These are phyloP conservation scores for Graphiopsis chlorocephala DNA, from an alignment of 2,329 filamentous ascomycete species.

Conservation along the genomic window DNA sequence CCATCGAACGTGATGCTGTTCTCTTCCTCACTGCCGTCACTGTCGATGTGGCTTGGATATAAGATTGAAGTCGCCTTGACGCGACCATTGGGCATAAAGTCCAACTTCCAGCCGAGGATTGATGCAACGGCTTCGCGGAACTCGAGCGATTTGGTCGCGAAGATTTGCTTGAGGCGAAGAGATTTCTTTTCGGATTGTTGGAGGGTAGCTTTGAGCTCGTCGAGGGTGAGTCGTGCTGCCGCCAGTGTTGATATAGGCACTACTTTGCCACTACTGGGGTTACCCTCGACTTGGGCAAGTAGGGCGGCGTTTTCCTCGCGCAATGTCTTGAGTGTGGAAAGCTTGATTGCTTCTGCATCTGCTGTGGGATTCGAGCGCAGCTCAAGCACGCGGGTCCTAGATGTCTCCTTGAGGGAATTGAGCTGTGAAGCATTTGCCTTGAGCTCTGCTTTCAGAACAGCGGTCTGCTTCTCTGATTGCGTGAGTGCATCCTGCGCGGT, in stretches of 20 bases:
- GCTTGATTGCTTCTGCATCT: constrained; percentile 79
- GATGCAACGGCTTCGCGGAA: constrained; percentile 94
- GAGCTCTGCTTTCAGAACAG: constrained; percentile 72
- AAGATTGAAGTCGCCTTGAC: constrained; percentile 88
- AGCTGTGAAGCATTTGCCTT: constrained; percentile 72
- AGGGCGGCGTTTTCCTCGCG: constrained; percentile 82
- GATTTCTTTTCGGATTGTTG: constrained; percentile 76
- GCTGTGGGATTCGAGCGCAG: constrained; percentile 90
- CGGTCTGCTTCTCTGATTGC: constrained; percentile 65
- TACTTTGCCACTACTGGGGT: constrained; percentile 50
- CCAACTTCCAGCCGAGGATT: constrained; percentile 89
- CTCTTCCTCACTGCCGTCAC: constrained; percentile 49
- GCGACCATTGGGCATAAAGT: constrained; percentile 95
- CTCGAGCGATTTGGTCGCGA: constrained; percentile 84
- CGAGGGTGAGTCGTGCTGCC: constrained; percentile 71
- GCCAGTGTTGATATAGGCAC: constrained; percentile 77
- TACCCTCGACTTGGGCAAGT: constrained; percentile 63
- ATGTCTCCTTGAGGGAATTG: constrained; percentile 61
- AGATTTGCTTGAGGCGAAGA: constrained; percentile 85
- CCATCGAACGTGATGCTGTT: constrained; percentile 79
- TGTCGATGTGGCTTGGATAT: constrained; percentile 52
- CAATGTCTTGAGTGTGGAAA: constrained; percentile 72
- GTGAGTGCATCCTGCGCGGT: constrained; percentile 76
- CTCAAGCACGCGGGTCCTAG: constrained; percentile 77
- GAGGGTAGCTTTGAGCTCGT: constrained; percentile 50